Conservation (phyloP, 139 green algal genomes). For the Chlamydomonas eustigma region DNA sequence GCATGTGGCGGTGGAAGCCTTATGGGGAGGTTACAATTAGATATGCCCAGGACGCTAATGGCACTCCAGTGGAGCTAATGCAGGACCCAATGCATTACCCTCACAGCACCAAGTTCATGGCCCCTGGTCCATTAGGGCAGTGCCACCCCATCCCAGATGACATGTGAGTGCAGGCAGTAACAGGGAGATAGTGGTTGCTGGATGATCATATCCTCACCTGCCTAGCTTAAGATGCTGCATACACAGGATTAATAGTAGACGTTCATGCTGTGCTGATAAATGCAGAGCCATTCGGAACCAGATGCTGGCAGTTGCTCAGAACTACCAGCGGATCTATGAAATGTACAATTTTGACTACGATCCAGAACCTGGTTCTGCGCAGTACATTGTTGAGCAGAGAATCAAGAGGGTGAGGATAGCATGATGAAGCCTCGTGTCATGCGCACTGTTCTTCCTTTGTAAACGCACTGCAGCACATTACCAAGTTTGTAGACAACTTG, state of each 20-base stretch:
- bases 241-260: too few species aligned
- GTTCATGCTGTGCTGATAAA: not conserved
- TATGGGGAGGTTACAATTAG: slow-evolving; percentile 79
- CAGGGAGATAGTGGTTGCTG: too few species aligned
- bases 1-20: slow-evolving; percentile 89
- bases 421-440: not conserved
- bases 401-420: slow-evolving; percentile 31
- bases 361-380: slow-evolving; percentile 51
- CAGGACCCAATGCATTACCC: slow-evolving; percentile 91
- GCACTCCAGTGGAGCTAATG: slow-evolving; percentile 58
- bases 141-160: slow-evolving; percentile 8
- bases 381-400: slow-evolving; percentile 54
- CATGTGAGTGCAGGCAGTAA: too few species aligned
- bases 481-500: too few species aligned
- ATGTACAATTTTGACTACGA: slow-evolving; percentile 82
- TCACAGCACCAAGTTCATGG: slow-evolving; percentile 80
- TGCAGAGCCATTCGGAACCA: slow-evolving; percentile 43
- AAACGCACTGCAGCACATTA: not conserved
- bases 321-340: slow-evolving; percentile 41
- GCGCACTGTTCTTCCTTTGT: not conserved
- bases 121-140: slow-evolving; percentile 70
- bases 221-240: too few species aligned
- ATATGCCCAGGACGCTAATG: slow-evolving; percentile 69
- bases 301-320: slow-evolving; percentile 54
- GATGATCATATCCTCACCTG: too few species aligned